Base-by-base conservation (phyloP, 495 filamentous ascomycete genomes). In the Penicillium pulvis region DNA sequence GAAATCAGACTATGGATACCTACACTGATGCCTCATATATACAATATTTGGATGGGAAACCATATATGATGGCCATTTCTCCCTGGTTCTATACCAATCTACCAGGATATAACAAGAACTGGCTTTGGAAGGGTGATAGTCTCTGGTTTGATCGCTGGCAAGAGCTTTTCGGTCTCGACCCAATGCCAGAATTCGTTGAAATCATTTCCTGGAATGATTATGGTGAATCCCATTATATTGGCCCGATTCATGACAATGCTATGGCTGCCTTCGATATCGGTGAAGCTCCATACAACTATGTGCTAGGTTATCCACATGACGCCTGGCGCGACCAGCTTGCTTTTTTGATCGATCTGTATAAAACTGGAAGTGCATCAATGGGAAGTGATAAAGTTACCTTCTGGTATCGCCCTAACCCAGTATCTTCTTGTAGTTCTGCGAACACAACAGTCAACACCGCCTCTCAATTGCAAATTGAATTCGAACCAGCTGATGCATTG, bases 41-140 rank as follows among this genome's bases (percentile, higher is more conserved):
- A 28, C 62, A 71, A 3, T 65, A 62, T 6, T 68, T 83, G 2
- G 64, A 64, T 14, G 77, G 75, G 2, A 88, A 87, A 69, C 75
- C 83, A 4, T 92, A 86, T 71, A 91, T 92, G 89, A 90, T 91
- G 88, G 81, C 83, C 16, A 84, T 90, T n/a, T 86, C 87, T 16
- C 89, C 89, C 3, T 91, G 87, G 84, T 91, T 92, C 70, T 92
- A 88, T 61, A 80, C 78, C 65, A 87, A 88, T 53, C 74, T 91
- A 16, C 85, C 88, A 0, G 79, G 82, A 33, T 89, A 81, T 67
- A 74, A 74, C 58, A 92, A 92, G 66, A 89, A 90, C 62, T 91
- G 88, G 88, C 79, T 89, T 33, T 90, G 83, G 69, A 81, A 83
- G 2, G 83, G 85, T 36, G 89, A 91, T 57, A 81, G 83, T 35